Percentiles rank a stretch among this genome's conserved stretches.
These are phyloP conservation scores for Catharanthus roseus DNA, from an alignment of 257 asterid species.

Conservation along the genomic window DNA sequence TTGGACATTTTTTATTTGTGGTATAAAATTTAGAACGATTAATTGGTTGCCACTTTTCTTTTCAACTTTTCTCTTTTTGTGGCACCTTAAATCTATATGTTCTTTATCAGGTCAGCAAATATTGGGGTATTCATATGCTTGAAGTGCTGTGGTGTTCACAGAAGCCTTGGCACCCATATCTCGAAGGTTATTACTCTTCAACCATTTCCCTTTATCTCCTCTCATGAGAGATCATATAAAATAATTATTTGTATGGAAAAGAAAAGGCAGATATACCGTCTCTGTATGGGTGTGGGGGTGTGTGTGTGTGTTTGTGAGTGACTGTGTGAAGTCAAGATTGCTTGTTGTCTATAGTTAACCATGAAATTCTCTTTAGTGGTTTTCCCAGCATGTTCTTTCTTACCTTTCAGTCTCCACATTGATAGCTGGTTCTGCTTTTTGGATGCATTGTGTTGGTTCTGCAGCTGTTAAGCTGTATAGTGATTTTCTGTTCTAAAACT, in stretches of 20 bases:
- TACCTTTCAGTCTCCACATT: neutral
- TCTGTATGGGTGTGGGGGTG: no score
- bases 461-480: neutral
- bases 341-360: neutral
- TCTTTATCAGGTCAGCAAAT: slow-evolving; percentile 68
- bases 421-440: neutral
- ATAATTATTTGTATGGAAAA: neutral
- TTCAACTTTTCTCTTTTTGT: neutral
- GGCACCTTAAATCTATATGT: neutral
- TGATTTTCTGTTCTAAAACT: neutral
- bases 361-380: no score
- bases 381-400: no score
- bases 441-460: neutral
- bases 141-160: slow-evolving; percentile 94
- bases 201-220: neutral
- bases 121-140: slow-evolving; percentile 96
- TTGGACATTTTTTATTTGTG: neutral
- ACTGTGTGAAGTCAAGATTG: neutral
- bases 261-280: neutral
- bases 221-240: neutral
- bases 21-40: neutral
- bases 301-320: neutral
- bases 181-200: slow-evolving; percentile 58
- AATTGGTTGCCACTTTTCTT: neutral
- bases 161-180: slow-evolving; percentile 91